Conservation (phyloP, 2,329 filamentous ascomycete genomes). For the Fusarium tupiense region DNA sequence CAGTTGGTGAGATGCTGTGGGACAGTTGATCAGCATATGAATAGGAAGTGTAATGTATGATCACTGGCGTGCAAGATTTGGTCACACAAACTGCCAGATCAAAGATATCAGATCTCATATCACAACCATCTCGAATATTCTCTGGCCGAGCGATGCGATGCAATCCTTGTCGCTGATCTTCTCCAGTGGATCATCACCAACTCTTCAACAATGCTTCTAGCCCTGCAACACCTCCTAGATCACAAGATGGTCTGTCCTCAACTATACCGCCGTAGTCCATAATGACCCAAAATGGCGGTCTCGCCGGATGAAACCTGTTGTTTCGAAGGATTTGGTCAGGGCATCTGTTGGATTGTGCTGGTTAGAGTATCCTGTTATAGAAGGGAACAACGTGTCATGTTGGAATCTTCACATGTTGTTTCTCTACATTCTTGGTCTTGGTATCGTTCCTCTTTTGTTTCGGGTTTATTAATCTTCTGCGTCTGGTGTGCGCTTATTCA, state of each 20-base stretch:
- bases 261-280: background rate
- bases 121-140: background rate
- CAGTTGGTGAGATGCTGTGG: background rate
- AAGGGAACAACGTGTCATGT: background rate
- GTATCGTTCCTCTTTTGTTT: background rate
- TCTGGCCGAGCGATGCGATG: background rate
- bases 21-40: background rate
- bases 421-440: background rate
- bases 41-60: background rate
- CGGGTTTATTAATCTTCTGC: background rate
- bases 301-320: background rate
- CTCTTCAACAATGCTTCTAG: background rate
- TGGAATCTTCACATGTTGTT: background rate
- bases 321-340: slow-evolving; percentile 12
- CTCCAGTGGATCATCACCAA: background rate
- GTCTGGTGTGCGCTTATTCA: background rate
- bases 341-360: slow-evolving; percentile 9
- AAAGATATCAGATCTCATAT: background rate
- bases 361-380: slow-evolving; percentile 1
- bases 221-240: slow-evolving; percentile 2
- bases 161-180: slow-evolving; percentile 3
- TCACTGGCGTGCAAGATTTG: background rate
- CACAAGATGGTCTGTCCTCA: slow-evolving; percentile 12
- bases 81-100: background rate
- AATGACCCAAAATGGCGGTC: background rate